Base-by-base conservation (phyloP, 371 early-diverging fungal species). In the Mortierella sp. region DNA sequence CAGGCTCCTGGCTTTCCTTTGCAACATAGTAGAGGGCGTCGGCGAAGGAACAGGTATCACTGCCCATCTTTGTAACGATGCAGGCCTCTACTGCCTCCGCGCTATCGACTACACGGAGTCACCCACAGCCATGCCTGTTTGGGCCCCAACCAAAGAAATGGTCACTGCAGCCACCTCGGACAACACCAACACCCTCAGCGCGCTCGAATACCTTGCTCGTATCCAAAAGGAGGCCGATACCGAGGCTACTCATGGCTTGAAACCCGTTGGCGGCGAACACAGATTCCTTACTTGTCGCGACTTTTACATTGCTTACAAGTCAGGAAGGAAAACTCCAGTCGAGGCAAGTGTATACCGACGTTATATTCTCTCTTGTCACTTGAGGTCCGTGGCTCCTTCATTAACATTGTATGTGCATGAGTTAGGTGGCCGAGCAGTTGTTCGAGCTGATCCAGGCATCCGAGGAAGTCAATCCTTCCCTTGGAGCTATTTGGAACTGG, bases 401-500 rank as follows among this genome's bases (percentile, higher is more conserved):
- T n/a, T n/a, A n/a, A n/a, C n/a, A n/a, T 25, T 16, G 39, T 19
- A 22, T 46, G 12, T 50, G 55, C 3, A 17, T 17, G 17, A 7
- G 8, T 7, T 57, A 80, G 81, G 71, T 82, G 43, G 63, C 67
- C 6, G 69, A 77, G 50, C 65, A 57, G 24, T 41, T 80, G 39
- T 28, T 81, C 12, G 68, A 69, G n/a, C 43, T 56, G 17, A 69
- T 81, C 24, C 45, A 80, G 19, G 60, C 51, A 17, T 76, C 77
- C 7, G 68, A 70, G 3, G 54, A 58, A 17, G 44, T 60, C n/a
- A 51, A 54, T 28, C 76, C 79, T 44, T 63, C 81, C 48, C 52
- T 89, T 73, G 79, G 79, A 56, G 70, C 85, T 63, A 31, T 84
- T 62, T 62, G 78, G 67, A 52, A 67, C 57, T 67, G 71, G 50